Evolutionary conservation across 1,284 basidiomycete genomes (phyloP), one percentile per base, ranked within the genome.

Genomic region (Somion occarium): DNA sequence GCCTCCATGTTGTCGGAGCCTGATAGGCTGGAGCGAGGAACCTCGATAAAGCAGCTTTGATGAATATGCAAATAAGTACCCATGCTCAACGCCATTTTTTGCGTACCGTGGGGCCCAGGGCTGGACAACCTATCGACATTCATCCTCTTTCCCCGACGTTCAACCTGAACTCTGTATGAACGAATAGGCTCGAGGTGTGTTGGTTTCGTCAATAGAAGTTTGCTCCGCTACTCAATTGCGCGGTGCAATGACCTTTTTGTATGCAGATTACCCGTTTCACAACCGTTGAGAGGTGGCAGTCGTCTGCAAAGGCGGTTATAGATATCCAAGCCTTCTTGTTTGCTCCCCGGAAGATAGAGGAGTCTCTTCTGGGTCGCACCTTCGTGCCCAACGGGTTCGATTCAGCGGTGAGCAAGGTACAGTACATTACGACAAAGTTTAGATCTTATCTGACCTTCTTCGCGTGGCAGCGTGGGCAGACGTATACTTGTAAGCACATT

Each of bases 141-240:
- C 44, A 45, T 18, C 20, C 44, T 51, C 49, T 39, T 46, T 37
- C 44, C 44, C 49, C 49, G 49, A 51, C 44, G 30, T 51, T 51
- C 49, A 26, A 51, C 49, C 49, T 27, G 34, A 46, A 51, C 49
- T 42, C 39, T 46, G 44, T 37, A 25, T 13, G 37, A 39, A 18
- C 38, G 20, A 22, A 27, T 7, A 44, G n/a, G 4, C 9, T 23
- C 37, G 18, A 39, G 38, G 38, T 27, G 15, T 37, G n/a, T 23
- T n/a, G 12, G 30, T 15, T 34, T 34, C 30, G 7, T 34, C n/a
- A 25, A 19, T 24, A 25, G 20, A n/a, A 18, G 18, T 46, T 38
- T 42, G 25, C 37, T 44, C 49, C 41, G 34, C 22, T 19, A 38
- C 34, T 51, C 22, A 46, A 46, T 51, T 45, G 49, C 15, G 44